Conservation (phyloP, 2,329 filamentous ascomycete species). For the Colletotrichum navitas region DNA sequence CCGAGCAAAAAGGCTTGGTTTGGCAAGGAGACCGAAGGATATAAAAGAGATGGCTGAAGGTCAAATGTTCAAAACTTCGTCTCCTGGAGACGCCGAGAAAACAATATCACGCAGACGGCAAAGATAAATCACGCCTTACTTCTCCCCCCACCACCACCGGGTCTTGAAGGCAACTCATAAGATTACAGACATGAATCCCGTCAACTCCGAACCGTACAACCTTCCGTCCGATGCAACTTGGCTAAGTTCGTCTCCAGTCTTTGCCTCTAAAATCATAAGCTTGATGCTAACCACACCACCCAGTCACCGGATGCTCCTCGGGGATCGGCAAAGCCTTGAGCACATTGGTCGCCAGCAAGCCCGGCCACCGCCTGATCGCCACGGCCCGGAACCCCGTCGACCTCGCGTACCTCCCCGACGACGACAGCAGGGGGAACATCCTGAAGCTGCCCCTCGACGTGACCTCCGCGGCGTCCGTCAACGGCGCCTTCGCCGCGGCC, state of each 20-base stretch:
- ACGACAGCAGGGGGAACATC: slow-evolving; percentile 48
- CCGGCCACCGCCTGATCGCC: slow-evolving; percentile 58
- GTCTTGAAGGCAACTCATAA: neutral
- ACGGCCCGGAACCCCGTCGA: slow-evolving; percentile 59
- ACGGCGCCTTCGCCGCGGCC: slow-evolving; percentile 50
- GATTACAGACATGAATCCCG: neutral
- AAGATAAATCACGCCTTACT: neutral
- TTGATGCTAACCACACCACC: neutral
- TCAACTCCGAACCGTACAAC: slow-evolving; percentile 12
- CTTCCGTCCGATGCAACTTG: slow-evolving; percentile 54
- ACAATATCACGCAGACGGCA: neutral
- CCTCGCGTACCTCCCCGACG: slow-evolving; percentile 57
- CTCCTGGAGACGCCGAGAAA: too few species aligned
- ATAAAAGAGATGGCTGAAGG: neutral
- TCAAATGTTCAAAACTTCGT: neutral
- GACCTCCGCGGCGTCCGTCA: slow-evolving; percentile 54
- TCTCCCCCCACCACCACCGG: neutral
- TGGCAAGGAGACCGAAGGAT: neutral
- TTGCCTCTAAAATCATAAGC: too few species aligned
- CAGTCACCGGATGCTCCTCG: slow-evolving; percentile 63
- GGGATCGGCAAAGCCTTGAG: slow-evolving; percentile 60
- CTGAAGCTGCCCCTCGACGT: slow-evolving; percentile 63
- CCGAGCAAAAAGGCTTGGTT: neutral
- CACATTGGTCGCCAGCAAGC: slow-evolving; percentile 52
- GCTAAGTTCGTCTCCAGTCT: slow-evolving; percentile 50